Percentiles rank a stretch among this genome's conserved stretches.
These are phyloP conservation scores for Trypanosoma scelopori DNA, from an alignment of 208 protist species.

Conservation along the genomic window DNA sequence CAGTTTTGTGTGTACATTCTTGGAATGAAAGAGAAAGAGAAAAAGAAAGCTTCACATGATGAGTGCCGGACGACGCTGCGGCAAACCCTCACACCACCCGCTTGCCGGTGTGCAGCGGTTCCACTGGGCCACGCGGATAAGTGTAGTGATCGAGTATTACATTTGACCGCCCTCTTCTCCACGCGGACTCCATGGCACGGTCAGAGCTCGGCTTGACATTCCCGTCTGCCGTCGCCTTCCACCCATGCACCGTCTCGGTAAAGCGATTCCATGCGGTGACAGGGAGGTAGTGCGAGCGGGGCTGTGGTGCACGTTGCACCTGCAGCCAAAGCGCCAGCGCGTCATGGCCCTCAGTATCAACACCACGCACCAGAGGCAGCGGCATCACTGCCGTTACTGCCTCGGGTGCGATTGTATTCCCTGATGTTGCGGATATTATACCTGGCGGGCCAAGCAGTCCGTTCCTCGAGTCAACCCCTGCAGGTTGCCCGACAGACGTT, in stretches of 20 bases:
- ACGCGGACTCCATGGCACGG: slow-evolving; percentile 4
- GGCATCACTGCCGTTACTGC: slow-evolving; percentile 10
- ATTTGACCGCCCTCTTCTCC: slow-evolving; percentile 18
- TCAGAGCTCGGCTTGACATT: slow-evolving; percentile 1
- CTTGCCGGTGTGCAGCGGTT: slow-evolving; percentile 34
- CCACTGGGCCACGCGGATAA: slow-evolving; percentile 22
- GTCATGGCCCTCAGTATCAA: background rate
- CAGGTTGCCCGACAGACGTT: background rate
- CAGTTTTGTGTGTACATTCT: too few relatives aligned
- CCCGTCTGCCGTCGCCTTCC: slow-evolving; percentile 19
- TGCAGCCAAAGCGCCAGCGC: slow-evolving; percentile 18
- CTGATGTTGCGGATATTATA: background rate
- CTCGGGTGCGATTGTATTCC: background rate
- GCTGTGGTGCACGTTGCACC: background rate
- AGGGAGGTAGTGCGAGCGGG: slow-evolving; percentile 23
- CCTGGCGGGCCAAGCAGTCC: too few relatives aligned
- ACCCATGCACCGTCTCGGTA: slow-evolving; percentile 19
- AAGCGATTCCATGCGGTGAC: slow-evolving; percentile 23
- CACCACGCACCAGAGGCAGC: background rate
- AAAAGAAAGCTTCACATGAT: background rate
- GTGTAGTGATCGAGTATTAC: slow-evolving; percentile 39
- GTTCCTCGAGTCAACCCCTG: background rate
- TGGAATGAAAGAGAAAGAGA: background rate
- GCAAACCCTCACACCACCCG: slow-evolving; percentile 31
- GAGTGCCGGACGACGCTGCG: background rate